Base-by-base conservation (phyloP, 768 basidiomycete genomes). In the Boletus tomentosulus region DNA sequence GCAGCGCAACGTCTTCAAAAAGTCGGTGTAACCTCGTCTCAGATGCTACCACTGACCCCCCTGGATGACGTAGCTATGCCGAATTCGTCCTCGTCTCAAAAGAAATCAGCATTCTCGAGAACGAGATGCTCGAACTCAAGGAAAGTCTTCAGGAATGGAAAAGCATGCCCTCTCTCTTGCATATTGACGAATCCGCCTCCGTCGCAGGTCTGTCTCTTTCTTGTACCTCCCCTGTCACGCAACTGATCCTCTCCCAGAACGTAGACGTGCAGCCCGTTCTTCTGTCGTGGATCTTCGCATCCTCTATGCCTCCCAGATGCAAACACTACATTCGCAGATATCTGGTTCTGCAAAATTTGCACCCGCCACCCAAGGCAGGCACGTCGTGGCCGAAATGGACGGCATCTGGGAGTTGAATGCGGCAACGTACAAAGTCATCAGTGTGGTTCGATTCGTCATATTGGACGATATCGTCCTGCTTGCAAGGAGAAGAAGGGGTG, bases 31-130 rank as follows among this genome's bases (percentile, higher is more conserved):
- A 37, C n/a, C 33, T 22, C 10, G 5, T 27, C 33, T 15, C 31
- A 3, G 12, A 19, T 1, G 27, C 49, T 19, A 37, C 22, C 34
- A 11, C 47, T 72, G 55, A 63, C 42, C 25, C 39, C 19, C 33
- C 12, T 27, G 16, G 3, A 37, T 52, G 42, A 62, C 53, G 16
- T 63, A 98, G 96, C 72, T 98, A 98, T 66, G 90, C 94, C 44
- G 93, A 98, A 68, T 98, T 98, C 66, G 91, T 99, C 27, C 78
- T 88, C 51, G 91, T 99, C 22, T 97, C 97, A 4, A 98, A 98
- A 66, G 97, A 98, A 72, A 96, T 99, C 50, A 87, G 89, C 27
- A 87, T 90, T 1, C 82, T 99, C 27, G 97, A 99, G 75, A 95
- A 94, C 65, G 95, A 98, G 69, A 91, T 98, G 88, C 80, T 98